A percentile compares a stretch with the other conserved stretches of the same genome.
Evolutionary conservation across 208 protist species (phyloP).

Genomic region (Paratrypanosoma confusum): DNA sequence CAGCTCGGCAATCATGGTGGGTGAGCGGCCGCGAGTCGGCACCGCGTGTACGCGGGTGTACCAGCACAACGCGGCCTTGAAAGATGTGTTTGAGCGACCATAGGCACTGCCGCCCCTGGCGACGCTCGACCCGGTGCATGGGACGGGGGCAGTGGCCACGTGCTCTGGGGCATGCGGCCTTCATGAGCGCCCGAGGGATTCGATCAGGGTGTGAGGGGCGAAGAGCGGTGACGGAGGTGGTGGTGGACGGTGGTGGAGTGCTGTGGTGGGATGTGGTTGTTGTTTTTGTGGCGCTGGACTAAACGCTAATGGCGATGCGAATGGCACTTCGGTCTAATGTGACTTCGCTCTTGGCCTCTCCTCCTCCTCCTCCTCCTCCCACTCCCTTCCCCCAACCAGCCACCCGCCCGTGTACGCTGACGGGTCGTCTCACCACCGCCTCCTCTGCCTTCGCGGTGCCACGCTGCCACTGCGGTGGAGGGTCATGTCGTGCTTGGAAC

Average conservation of each 20-base stretch:
- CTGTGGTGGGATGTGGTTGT: not conserved
- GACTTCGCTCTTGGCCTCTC: too few relatives aligned
- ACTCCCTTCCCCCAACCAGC: too few relatives aligned
- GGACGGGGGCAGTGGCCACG: not conserved
- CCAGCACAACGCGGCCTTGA: conserved; percentile 42
- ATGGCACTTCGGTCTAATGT: too few relatives aligned
- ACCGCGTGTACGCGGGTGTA: conserved; percentile 60
- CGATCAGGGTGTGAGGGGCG: too few relatives aligned
- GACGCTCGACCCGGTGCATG: not conserved
- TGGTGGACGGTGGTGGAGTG: not conserved
- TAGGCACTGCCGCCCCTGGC: too few relatives aligned
- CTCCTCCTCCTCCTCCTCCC: too few relatives aligned
- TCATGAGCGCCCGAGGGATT: not conserved
- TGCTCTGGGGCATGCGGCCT: not conserved
- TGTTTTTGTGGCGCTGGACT: not conserved
- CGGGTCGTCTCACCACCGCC: too few relatives aligned
- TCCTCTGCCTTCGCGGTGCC: too few relatives aligned
- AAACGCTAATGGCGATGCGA: too few relatives aligned
- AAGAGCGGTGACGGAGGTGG: not conserved
- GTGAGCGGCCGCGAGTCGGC: conserved; percentile 75
- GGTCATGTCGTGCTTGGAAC: too few relatives aligned
- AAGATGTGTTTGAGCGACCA: conserved; percentile 72
- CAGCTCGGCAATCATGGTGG: conserved; percentile 84
- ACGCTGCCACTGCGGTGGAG: too few relatives aligned
- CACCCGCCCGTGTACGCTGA: too few relatives aligned